Evolutionary conservation across 179 eudicot species (phyloP), one percentile per base, ranked within the genome.

Genomic region (Corrigiola litoralis): DNA sequence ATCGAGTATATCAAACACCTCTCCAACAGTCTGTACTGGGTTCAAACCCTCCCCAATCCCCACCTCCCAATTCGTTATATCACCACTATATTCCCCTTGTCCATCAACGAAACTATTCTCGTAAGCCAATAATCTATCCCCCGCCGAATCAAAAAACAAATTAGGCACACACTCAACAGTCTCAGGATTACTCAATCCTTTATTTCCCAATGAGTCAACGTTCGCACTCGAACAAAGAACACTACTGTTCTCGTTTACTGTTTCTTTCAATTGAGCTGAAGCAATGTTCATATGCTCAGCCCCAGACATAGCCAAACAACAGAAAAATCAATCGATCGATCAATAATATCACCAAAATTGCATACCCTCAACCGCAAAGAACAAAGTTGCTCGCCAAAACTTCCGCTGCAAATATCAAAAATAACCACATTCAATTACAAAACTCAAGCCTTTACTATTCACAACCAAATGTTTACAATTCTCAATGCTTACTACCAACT

Each of bases 261-360:
- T 4, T 52, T 23, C 62, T 20, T 48, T 9, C 38, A 52, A 31
- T 38, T 64, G 83, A 34, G 67, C 53, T 46, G 69, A 62, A 61
- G 40, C 51, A 25, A 32, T 68, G 63, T 65, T 68, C 65, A 63
- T 68, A 58, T 48, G 52, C 68, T 76, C 63, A 65, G 34, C 63
- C 6, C 53, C 75, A 44, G 72, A 66, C 73, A 68, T 64, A 64
- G 49, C 75, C 74, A 46, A 17, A 50, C 29, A 14, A 51, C 36
- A 60, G 14, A 24, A n/a, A 16, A 52, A 25, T 23, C 24, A 71
- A 61, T 18, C 13, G 16, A 23, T 13, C 23, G 37, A 49, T 32
- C 37, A 27, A 20, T 56, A 37, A 61, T 23, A 36, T 23, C 49
- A 24, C 45, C n/a, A 32, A 55, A 55, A 27, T 24, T 44, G n/a